Conservation (phyloP, 352 stramenopile genomes). For the Phytophthora europaea region DNA sequence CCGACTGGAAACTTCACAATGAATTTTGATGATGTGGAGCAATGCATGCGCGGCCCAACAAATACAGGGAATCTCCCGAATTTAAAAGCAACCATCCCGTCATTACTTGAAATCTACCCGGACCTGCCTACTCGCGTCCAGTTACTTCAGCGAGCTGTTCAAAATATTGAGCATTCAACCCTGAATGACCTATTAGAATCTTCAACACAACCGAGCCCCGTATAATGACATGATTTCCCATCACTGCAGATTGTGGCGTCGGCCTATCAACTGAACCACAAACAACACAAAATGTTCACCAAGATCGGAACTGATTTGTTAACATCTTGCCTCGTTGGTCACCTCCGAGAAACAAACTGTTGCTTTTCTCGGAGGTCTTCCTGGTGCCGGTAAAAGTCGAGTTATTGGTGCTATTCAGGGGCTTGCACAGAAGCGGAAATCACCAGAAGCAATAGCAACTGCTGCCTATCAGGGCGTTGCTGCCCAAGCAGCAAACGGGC, state of each 20-base stretch:
- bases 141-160: too few relatives aligned
- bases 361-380: conserved; percentile 6
- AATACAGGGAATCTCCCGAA: too few relatives aligned
- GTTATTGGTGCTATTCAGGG: conserved; percentile 12
- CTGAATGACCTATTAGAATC: too few relatives aligned
- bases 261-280: conserved; percentile 2
- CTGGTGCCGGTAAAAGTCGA: conserved; percentile 14
- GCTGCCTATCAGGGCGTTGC: conserved; percentile 17
- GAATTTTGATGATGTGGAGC: too few relatives aligned
- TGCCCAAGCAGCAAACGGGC: conserved; percentile 13
- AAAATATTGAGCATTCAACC: too few relatives aligned
- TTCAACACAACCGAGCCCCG: too few relatives aligned
- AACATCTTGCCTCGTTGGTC: not conserved
- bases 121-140: too few relatives aligned
- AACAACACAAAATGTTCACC: conserved; percentile 21
- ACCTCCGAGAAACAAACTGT: not conserved
- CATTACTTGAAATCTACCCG: too few relatives aligned
- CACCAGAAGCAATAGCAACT: not conserved
- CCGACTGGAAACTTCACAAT: too few relatives aligned
- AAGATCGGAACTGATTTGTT: not conserved
- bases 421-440: not conserved
- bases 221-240: too few relatives aligned
- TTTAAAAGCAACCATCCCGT: too few relatives aligned
- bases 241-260: not conserved
- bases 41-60: too few relatives aligned